phyloP scores from a whole-genome alignment of 1,284 basidiomycete species.

The Apiotrichum gracile region DNA sequence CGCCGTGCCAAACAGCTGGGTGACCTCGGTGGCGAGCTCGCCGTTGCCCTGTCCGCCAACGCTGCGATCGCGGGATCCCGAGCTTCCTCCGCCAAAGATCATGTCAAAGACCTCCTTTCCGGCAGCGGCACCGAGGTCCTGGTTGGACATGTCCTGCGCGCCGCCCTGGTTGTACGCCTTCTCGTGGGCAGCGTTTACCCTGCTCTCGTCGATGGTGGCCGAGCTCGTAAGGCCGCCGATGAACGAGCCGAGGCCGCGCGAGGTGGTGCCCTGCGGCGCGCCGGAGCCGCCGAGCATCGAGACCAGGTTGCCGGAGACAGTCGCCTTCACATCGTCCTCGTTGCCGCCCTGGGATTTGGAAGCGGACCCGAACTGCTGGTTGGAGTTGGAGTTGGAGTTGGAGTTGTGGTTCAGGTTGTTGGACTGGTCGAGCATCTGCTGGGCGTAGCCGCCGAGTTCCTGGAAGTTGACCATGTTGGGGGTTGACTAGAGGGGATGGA shows the following conservation, averaged over 20 bases:
- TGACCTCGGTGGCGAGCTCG: background rate
- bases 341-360: background rate
- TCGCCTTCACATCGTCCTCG: background rate
- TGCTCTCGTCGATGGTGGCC: constrained; percentile 2
- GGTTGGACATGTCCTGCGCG: constrained; percentile 1
- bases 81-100: background rate
- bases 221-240: background rate
- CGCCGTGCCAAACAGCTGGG: constrained; percentile 1
- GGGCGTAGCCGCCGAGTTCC: background rate
- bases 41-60: background rate
- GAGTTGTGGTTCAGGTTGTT: background rate
- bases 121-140: constrained; percentile 4
- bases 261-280: background rate
- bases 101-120: constrained; percentile 7
- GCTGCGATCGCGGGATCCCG: background rate
- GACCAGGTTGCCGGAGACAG: constrained; percentile 1
- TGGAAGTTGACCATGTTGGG: background rate
- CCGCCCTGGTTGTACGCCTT: background rate
- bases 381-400: background rate
- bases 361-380: background rate
- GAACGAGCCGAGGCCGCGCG: constrained; percentile 4
- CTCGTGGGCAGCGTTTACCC: constrained; percentile 4
- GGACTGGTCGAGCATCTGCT: background rate
- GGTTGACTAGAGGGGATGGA: background rate
- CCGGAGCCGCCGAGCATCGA: background rate